These are phyloP conservation scores for Venturia pyrina DNA, from an alignment of 2,329 filamentous ascomycete species.

Conservation along the genomic window DNA sequence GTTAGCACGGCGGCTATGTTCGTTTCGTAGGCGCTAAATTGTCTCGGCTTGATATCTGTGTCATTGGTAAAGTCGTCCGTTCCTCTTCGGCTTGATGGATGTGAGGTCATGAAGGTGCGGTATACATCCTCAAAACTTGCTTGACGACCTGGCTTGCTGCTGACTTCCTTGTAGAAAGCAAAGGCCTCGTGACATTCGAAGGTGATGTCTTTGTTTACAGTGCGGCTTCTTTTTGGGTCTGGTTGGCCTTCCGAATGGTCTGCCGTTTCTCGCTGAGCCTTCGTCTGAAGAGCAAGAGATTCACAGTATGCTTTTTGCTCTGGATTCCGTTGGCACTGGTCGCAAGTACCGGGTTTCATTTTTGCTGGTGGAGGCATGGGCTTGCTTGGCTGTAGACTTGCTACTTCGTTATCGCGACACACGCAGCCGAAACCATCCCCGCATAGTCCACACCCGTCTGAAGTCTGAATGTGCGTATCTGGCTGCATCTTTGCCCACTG, in stretches of 20 bases:
- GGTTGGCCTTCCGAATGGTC: background rate
- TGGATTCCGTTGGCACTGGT: constrained; percentile 12
- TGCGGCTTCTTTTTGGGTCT: constrained; percentile 3
- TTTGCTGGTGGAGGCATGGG: background rate
- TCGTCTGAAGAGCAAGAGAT: background rate
- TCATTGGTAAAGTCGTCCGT: constrained; percentile 3
- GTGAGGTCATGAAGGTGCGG: background rate
- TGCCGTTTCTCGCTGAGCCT: background rate
- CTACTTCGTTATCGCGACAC: constrained; percentile 4
- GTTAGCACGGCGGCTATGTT: constrained; percentile 10
- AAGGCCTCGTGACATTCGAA: constrained; percentile 6
- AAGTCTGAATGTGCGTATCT: background rate
- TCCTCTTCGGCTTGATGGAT: constrained; percentile 1
- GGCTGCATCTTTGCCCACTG: background rate
- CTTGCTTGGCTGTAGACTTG: background rate
- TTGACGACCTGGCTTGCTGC: background rate
- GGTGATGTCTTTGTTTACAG: background rate
- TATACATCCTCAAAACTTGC: constrained; percentile 10
- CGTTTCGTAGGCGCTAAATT: constrained; percentile 12
- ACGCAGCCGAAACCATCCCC: constrained; percentile 6
- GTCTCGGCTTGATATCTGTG: background rate
- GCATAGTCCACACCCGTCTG: constrained; percentile 7
- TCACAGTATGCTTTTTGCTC: constrained; percentile 12
- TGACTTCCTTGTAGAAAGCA: constrained; percentile 7
- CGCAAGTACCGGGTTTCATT: constrained; percentile 13